phyloP scores from a whole-genome alignment of 495 filamentous ascomycete genomes.

The Aspergillus coremiiformis region DNA sequence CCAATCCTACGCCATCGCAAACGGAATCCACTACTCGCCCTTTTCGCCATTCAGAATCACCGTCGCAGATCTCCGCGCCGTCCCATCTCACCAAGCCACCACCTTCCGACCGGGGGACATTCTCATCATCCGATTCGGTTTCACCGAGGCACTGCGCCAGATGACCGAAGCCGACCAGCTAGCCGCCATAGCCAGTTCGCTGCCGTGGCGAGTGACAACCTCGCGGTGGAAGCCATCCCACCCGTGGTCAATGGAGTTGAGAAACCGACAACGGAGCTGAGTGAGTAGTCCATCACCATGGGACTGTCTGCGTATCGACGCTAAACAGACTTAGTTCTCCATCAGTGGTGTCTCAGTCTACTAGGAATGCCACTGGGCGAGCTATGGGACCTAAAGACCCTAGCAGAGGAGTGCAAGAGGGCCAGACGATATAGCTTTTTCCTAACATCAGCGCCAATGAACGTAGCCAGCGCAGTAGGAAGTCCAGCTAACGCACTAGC shows the following conservation, averaged over 20 bases:
- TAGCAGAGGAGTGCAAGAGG: constrained; percentile 43
- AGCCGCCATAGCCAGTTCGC: constrained; percentile 22
- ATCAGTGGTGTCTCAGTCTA: constrained; percentile 34
- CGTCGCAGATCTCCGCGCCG: constrained; percentile 21
- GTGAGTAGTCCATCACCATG: background rate
- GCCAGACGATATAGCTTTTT: constrained; percentile 35
- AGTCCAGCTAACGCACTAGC: constrained; percentile 37
- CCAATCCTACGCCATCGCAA: constrained; percentile 28
- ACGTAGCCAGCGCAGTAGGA: constrained; percentile 35
- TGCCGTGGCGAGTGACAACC: constrained; percentile 26
- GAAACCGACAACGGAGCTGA: background rate
- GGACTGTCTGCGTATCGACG: no score
- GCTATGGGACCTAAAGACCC: constrained; percentile 51
- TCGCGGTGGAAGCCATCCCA: constrained; percentile 23
- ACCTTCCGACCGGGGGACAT: constrained; percentile 36
- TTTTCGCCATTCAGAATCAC: constrained; percentile 30
- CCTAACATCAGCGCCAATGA: constrained; percentile 38
- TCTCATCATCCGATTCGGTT: constrained; percentile 39
- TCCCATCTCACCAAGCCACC: constrained; percentile 26
- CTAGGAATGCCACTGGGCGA: constrained; percentile 52
- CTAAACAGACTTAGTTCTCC: constrained; percentile 22
- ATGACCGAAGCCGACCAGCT: constrained; percentile 26
- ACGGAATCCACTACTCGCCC: constrained; percentile 26
- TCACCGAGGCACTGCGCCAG: constrained; percentile 28
- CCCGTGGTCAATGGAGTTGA: constrained; percentile 14